Percentiles rank a stretch among this genome's conserved stretches.
Evolutionary conservation across 2,329 filamentous ascomycete species (phyloP).

Genomic region (Talaromyces sp.): DNA sequence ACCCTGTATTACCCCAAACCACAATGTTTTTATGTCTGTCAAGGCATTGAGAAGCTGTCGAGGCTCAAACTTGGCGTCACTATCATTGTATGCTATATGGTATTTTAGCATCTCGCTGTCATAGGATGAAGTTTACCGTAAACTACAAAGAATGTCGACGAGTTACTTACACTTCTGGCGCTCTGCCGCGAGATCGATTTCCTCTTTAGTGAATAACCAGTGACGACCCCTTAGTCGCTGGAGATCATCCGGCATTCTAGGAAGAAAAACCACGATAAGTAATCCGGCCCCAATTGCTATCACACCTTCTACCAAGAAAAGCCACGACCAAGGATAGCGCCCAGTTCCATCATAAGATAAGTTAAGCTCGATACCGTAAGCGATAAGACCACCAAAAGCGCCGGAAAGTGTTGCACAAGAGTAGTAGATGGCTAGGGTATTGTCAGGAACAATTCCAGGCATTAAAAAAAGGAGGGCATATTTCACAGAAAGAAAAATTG

Average conservation of each 20-base stretch:
- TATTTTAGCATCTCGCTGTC: neutral
- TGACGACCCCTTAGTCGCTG: neutral
- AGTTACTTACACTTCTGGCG: neutral
- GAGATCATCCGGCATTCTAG: neutral
- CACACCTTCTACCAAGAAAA: neutral
- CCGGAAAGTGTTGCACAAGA: neutral
- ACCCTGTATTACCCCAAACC: neutral
- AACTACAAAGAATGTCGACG: neutral
- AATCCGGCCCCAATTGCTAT: neutral
- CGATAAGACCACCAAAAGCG: neutral
- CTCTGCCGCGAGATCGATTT: neutral
- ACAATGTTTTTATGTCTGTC: neutral
- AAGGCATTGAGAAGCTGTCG: neutral
- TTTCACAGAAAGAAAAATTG: neutral
- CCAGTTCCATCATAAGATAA: neutral
- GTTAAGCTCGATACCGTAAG: neutral
- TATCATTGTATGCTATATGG: neutral
- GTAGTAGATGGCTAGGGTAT: neutral
- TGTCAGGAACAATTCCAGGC: neutral
- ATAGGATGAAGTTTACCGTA: neutral
- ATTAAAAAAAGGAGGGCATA: too few species aligned
- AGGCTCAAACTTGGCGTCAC: neutral
- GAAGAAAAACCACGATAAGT: neutral
- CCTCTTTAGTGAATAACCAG: neutral
- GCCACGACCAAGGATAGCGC: neutral